phyloP scores from a whole-genome alignment of 1,139 yeast species.

The Taphrina pruni region DNA sequence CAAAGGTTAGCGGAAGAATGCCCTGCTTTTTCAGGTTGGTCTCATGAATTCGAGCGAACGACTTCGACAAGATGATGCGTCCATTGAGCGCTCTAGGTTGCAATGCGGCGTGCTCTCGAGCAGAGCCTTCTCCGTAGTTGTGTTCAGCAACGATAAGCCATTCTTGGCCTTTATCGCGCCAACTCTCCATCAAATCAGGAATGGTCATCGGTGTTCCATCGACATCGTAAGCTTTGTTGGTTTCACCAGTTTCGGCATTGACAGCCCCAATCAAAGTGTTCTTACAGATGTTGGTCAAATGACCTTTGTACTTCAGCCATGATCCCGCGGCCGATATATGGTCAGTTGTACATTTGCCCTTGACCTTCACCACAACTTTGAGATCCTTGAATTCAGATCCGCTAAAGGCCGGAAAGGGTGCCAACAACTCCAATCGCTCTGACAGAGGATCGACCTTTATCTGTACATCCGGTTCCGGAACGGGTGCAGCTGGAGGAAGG shows the following conservation, averaged over 20 bases:
- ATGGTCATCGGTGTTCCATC: conserved; percentile 77
- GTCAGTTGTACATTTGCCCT: conserved; percentile 98
- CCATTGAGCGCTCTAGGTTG: conserved; percentile 96
- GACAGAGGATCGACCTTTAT: conserved; percentile 80
- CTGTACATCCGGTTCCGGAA: conserved; percentile 72
- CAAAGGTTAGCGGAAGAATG: conserved; percentile 90
- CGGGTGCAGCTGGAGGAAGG: conserved; percentile 71
- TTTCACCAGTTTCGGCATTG: conserved; percentile 95
- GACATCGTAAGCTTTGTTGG: conserved; percentile 84
- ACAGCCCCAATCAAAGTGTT: conserved; percentile 97
- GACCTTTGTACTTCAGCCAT: conserved; percentile 99
- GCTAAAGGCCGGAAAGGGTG: conserved; percentile 85
- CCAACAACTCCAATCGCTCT: conserved; percentile 79
- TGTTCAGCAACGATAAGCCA: conserved; percentile 98
- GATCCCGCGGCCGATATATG: conserved; percentile 99
- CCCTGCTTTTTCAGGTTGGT: conserved; percentile 96
- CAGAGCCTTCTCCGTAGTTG: conserved; percentile 98
- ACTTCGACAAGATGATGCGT: conserved; percentile 81
- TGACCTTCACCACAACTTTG: conserved; percentile 81
- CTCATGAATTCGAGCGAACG: conserved; percentile 94
- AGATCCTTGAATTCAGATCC: conserved; percentile 75
- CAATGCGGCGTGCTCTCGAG: conserved; percentile 98
- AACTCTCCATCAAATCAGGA: conserved; percentile 95
- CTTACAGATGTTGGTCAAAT: conserved; percentile 90
- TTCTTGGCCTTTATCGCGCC: conserved; percentile 83